Conservation (phyloP, 1,139 yeast genomes). For the Saccharomyces hybrid region DNA sequence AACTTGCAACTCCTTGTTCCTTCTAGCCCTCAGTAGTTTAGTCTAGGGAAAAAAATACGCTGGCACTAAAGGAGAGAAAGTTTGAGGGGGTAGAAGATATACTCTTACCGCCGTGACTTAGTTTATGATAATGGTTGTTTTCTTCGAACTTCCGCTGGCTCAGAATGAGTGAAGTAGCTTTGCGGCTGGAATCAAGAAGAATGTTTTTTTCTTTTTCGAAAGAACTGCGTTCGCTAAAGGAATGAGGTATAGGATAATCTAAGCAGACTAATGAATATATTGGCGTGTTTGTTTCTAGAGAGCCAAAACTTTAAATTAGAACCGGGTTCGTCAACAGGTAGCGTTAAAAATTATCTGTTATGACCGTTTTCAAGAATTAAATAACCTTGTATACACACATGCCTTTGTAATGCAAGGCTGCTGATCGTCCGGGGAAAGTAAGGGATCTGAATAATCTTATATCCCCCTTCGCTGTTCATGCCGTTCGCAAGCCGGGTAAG, state of each 20-base stretch:
- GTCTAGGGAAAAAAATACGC: too few species aligned
- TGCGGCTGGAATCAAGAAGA: background rate
- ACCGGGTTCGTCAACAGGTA: too few species aligned
- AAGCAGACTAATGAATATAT: background rate
- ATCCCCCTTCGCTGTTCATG: background rate
- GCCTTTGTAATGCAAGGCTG: background rate
- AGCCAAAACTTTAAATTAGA: too few species aligned
- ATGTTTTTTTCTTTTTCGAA: background rate
- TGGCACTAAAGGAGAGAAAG: background rate
- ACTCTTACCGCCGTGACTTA: background rate
- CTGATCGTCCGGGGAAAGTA: background rate
- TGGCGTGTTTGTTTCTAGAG: background rate
- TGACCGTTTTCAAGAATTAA: background rate
- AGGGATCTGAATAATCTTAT: background rate
- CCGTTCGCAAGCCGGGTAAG: background rate
- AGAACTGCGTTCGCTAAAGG: background rate
- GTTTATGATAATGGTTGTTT: background rate
- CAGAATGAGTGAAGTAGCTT: background rate
- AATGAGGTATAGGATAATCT: background rate
- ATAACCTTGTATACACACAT: background rate
- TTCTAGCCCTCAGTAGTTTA: background rate
- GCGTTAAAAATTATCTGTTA: too few species aligned
- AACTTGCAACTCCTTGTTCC: background rate
- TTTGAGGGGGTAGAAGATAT: background rate
- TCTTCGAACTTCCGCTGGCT: background rate